Conservation (phyloP, 1,284 basidiomycete species). For the Melampsora larici-populina region DNA sequence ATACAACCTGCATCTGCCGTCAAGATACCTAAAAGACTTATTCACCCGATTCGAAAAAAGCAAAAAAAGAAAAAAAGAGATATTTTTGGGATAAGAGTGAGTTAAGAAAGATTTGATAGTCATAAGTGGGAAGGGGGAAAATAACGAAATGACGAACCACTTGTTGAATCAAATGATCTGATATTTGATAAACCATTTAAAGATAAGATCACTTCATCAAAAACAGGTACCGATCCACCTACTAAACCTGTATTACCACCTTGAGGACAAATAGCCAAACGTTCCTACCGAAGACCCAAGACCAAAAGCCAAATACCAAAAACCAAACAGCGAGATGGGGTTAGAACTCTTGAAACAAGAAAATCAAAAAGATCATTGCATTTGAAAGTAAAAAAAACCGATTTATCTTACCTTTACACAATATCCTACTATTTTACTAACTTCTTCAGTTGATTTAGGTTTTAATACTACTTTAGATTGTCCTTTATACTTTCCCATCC, state of each 20-base stretch:
- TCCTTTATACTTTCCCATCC: constrained; percentile 43
- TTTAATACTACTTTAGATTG: constrained; percentile 27
- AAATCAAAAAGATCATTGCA: not conserved
- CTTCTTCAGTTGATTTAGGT: constrained; percentile 31
- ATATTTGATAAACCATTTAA: constrained; percentile 78
- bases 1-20: constrained; percentile 82
- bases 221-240: constrained; percentile 85
- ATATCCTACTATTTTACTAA: constrained; percentile 26
- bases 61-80: constrained; percentile 9
- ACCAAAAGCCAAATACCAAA: no score
- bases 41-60: not conserved
- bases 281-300: no score
- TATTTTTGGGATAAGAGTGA: not conserved
- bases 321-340: no score
- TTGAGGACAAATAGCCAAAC: constrained; percentile 79
- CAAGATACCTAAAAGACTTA: constrained; percentile 56
- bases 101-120: no score
- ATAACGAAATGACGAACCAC: constrained; percentile 63
- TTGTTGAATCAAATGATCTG: constrained; percentile 86
- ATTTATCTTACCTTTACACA: constrained; percentile 15
- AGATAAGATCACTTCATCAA: constrained; percentile 83
- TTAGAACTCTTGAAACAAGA: constrained; percentile 58
- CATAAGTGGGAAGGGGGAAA: not conserved
- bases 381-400: no score
- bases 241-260: constrained; percentile 98